Conservation (phyloP, 208 protist genomes). For the Tetramitus jugosus region DNA sequence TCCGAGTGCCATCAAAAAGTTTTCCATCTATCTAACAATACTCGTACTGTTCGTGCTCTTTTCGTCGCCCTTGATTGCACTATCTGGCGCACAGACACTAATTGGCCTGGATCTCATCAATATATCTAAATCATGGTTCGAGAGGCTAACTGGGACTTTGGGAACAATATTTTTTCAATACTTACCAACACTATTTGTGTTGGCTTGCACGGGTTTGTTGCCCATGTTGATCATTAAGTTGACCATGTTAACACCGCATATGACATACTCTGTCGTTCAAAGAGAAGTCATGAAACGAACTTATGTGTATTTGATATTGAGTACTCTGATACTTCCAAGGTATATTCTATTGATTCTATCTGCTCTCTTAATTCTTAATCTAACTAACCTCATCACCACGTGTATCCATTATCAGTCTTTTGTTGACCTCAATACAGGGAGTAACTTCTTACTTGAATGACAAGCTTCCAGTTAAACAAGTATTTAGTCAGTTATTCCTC, state of each 20-base stretch:
- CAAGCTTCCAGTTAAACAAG: too few species aligned
- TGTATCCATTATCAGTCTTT: too few species aligned
- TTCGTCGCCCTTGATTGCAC: too few species aligned
- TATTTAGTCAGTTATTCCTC: background rate
- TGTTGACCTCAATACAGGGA: too few species aligned
- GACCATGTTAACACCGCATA: background rate
- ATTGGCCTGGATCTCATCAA: background rate
- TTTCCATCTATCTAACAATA: too few species aligned
- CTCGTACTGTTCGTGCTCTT: too few species aligned
- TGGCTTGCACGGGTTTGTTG: background rate
- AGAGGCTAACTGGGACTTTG: background rate
- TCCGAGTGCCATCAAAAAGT: too few species aligned
- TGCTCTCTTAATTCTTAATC: too few species aligned
- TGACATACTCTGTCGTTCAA: background rate
- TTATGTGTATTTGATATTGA: background rate
- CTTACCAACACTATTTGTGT: background rate
- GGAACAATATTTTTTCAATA: background rate
- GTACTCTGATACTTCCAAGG: background rate
- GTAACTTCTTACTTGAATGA: too few species aligned
- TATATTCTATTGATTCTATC: background rate
- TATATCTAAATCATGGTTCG: background rate
- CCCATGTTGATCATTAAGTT: background rate
- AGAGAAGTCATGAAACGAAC: background rate
- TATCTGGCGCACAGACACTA: too few species aligned
- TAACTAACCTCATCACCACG: too few species aligned